Conservation (phyloP, 192 early-diverging fungal species). For the Oehlia diaphana region DNA sequence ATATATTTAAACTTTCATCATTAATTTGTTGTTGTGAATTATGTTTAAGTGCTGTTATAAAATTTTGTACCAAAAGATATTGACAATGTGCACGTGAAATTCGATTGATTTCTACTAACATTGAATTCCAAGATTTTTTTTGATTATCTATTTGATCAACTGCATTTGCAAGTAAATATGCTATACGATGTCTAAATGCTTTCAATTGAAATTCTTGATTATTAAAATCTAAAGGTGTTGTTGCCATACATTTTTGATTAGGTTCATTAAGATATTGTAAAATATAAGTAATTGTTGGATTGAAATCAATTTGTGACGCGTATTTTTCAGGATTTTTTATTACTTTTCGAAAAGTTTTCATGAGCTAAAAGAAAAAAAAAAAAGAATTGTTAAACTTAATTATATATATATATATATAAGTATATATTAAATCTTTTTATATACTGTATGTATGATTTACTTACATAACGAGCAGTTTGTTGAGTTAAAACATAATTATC, state of each 20-base stretch:
- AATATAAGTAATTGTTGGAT: background rate
- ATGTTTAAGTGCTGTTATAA: slow-evolving; percentile 56
- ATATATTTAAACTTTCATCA: slow-evolving; percentile 32
- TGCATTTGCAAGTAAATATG: slow-evolving; percentile 59
- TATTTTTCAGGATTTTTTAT: slow-evolving; percentile 55
- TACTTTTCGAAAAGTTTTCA: background rate
- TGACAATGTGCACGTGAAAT: slow-evolving; percentile 67
- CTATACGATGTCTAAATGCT: slow-evolving; percentile 73
- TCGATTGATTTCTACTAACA: slow-evolving; percentile 56
- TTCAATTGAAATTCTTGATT: slow-evolving; percentile 63
- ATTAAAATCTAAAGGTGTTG: slow-evolving; percentile 48
- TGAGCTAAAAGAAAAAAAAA: background rate
- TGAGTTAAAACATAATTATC: slow-evolving; percentile 86
- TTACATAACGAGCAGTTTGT: slow-evolving; percentile 78
- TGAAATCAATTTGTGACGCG: slow-evolving; percentile 35
- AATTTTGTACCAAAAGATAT: slow-evolving; percentile 66
- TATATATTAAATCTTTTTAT: no score
- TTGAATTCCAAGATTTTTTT: no score
- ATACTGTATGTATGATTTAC: background rate
- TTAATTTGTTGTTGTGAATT: slow-evolving; percentile 31
- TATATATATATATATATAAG: no score
- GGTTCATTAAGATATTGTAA: slow-evolving; percentile 53
- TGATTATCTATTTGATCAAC: slow-evolving; percentile 58
- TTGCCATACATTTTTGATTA: slow-evolving; percentile 42
- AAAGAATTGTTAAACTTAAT: no score